A percentile compares a stretch with the other conserved stretches of the same genome.
phyloP scores from a whole-genome alignment of 2,329 filamentous ascomycete species.

The Colletotrichum sp. region DNA sequence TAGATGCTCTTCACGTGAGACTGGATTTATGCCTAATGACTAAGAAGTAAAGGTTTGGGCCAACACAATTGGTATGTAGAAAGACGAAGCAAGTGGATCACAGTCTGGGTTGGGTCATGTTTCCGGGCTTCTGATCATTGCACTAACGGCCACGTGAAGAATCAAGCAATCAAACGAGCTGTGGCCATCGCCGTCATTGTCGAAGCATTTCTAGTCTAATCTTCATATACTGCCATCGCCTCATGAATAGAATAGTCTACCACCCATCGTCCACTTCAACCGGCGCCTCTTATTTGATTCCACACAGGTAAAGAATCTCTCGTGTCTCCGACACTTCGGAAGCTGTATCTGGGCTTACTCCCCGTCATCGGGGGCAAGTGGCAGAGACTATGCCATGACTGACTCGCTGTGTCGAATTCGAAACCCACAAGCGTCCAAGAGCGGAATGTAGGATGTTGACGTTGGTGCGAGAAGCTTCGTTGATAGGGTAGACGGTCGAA shows the following conservation, averaged over 20 bases:
- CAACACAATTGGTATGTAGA: neutral
- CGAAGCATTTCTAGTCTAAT: neutral
- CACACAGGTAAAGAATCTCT: neutral
- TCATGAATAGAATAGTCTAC: neutral
- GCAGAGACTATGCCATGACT: neutral
- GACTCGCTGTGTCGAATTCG: neutral
- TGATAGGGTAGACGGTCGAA: neutral
- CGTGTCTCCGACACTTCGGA: neutral
- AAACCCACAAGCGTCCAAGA: neutral
- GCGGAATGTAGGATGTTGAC: neutral
- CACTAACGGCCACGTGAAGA: neutral
- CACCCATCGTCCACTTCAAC: neutral
- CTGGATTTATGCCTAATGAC: fast-evolving
- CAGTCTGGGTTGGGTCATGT: neutral
- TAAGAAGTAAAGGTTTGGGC: no score
- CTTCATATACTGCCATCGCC: neutral
- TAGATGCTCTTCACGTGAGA: neutral
- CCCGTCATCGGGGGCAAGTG: neutral
- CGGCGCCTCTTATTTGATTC: neutral
- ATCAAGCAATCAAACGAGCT: neutral
- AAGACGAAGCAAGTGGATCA: neutral
- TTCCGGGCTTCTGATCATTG: neutral
- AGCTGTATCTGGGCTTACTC: neutral
- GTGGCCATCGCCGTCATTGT: neutral
- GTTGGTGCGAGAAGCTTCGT: neutral